These are phyloP conservation scores for Hypoxylon trugodes DNA, from an alignment of 495 filamentous ascomycete genomes.

Conservation along the genomic window DNA sequence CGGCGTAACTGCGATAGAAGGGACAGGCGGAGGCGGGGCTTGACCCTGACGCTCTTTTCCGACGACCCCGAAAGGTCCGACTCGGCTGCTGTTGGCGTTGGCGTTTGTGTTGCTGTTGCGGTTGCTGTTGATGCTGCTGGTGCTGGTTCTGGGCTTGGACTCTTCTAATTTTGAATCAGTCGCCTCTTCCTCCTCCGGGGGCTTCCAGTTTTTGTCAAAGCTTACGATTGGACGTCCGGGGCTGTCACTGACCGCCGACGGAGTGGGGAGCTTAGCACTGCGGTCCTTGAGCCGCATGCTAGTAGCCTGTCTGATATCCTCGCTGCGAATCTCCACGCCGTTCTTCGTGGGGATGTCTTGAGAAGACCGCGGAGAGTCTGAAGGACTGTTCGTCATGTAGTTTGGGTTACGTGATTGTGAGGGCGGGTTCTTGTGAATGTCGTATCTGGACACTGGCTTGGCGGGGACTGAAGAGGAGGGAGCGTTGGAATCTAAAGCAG, in stretches of 20 bases:
- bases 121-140: slow-evolving; percentile 40
- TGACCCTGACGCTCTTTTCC: slow-evolving; percentile 43
- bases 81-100: slow-evolving; percentile 42
- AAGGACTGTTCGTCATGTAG: slow-evolving; percentile 70
- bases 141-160: slow-evolving; percentile 38
- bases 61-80: slow-evolving; percentile 41
- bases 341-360: slow-evolving; percentile 65
- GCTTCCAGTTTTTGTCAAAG: slow-evolving; percentile 84
- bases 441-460: slow-evolving; percentile 68
- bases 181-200: slow-evolving; percentile 60
- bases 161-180: slow-evolving; percentile 63
- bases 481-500: slow-evolving; percentile 27
- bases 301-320: slow-evolving; percentile 90
- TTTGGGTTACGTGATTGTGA: slow-evolving; percentile 76
- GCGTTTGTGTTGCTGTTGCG: slow-evolving; percentile 19
- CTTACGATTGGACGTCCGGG: slow-evolving; percentile 91
- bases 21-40: slow-evolving; percentile 52
- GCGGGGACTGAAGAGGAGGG: slow-evolving; percentile 41
- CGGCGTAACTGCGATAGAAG: slow-evolving; percentile 69
- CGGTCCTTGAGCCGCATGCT: slow-evolving; percentile 85
- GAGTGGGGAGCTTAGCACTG: slow-evolving; percentile 83
- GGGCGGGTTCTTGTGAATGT: slow-evolving; percentile 81
- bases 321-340: slow-evolving; percentile 80
- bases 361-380: slow-evolving; percentile 44
- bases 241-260: slow-evolving; percentile 84